Base-by-base conservation (phyloP, 2,329 filamentous ascomycete species). In the Rutstroemia sp. region DNA sequence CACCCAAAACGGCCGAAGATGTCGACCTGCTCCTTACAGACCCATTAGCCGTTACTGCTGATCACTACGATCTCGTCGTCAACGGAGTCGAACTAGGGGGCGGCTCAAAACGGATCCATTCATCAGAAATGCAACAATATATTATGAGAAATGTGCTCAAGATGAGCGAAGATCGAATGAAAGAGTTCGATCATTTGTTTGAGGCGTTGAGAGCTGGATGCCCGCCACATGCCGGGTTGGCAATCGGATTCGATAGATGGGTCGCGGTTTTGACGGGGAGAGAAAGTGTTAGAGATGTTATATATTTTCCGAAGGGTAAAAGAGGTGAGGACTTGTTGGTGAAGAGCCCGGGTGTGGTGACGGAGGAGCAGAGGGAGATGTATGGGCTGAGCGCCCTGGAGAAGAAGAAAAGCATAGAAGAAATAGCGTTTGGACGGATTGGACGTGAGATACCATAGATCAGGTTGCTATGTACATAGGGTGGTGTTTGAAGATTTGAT, bases 81-180 rank as follows among this genome's bases (percentile, higher is more conserved):
- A 99, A 99, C 69, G 94, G 94, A 4, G 83, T 96, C 5, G 94
- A 99, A 72, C 80, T 99, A 1, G 94, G 94, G 25, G 94, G 94
- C 10, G 95, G 94, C 37, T 95, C 89, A 70, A 83, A 90, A 14
- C 89, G 94, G 78, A 96, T 97, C 56, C 94, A 99, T 72, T 80
- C 87, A 45, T 86, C 89, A 0, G 77, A 81, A 0, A 79, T 96
- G 64, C 94, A 99, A 68, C 86, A 91, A 62, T 89, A 88, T 62
- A 78, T 99, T 59, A 84, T 99, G 76, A 80, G 85, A 16, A 82
- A 95, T 59, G 84, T 97, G 5, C 78, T 99, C 12, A 81, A 88
- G 69, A 67, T 73, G 56, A 49, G 57, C 54, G 21, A 46, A 38
- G 30, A 21, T 23, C 48, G 54, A 23, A 17, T 54, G 21, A n/a